These are phyloP conservation scores for Prunus padus DNA, from an alignment of 306 rosid genomes.

Conservation along the genomic window DNA sequence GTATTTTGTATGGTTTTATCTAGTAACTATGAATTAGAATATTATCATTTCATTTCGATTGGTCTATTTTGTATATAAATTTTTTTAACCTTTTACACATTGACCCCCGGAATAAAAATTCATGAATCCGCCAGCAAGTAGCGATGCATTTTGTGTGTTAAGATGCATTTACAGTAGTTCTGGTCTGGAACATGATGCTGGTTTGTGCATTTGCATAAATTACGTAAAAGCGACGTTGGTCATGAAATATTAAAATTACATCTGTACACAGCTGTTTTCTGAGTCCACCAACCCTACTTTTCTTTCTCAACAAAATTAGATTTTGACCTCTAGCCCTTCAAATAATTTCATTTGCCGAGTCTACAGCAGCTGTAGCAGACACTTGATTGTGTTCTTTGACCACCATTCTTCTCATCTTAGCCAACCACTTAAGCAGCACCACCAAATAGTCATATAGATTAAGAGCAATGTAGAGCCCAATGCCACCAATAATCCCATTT, in stretches of 20 bases:
- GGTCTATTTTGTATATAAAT: too few relatives aligned
- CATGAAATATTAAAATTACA: background rate
- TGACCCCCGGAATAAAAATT: too few relatives aligned
- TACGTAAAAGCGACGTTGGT: background rate
- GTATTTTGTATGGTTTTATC: too few relatives aligned
- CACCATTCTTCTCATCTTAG: slow-evolving; percentile 58
- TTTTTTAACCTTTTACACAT: too few relatives aligned
- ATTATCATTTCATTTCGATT: too few relatives aligned
- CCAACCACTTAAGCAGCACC: slow-evolving; percentile 42
- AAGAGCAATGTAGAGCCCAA: slow-evolving; percentile 74
- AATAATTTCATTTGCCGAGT: slow-evolving; percentile 42
- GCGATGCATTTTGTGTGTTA: background rate
- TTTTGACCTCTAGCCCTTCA: slow-evolving; percentile 14
- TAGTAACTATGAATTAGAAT: too few relatives aligned
- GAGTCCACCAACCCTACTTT: too few relatives aligned
- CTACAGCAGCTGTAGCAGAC: slow-evolving; percentile 53
- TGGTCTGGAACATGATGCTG: too few relatives aligned
- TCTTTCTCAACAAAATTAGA: background rate
- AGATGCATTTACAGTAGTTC: background rate
- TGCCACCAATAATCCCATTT: slow-evolving; percentile 80
- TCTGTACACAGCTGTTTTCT: too few relatives aligned
- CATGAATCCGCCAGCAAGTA: background rate
- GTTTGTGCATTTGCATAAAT: background rate
- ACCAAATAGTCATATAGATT: slow-evolving; percentile 50
- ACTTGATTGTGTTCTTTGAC: slow-evolving; percentile 76